Percentiles rank a stretch among this genome's conserved stretches.
Conservation (phyloP, 2,329 filamentous ascomycete genomes). For the Madurella fahalii region DNA sequence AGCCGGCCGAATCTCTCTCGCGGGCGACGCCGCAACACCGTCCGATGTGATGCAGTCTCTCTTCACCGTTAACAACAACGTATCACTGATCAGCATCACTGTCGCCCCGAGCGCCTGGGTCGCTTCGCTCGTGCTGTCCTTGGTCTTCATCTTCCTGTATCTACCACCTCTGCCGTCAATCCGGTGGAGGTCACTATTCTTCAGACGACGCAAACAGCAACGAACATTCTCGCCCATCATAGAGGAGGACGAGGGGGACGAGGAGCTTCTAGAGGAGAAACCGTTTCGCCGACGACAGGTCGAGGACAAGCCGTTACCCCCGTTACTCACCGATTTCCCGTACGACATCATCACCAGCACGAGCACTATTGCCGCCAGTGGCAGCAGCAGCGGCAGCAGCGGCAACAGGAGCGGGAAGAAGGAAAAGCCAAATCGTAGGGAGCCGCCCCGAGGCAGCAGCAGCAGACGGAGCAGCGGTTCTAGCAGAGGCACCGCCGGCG, state of each 20-base stretch:
- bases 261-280: slow-evolving; percentile 14
- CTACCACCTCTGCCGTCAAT: slow-evolving; percentile 32
- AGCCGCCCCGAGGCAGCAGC: slow-evolving; percentile 4
- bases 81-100: slow-evolving; percentile 56
- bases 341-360: slow-evolving; percentile 16
- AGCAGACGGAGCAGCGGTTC: slow-evolving; percentile 16
- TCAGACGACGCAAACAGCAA: slow-evolving; percentile 20
- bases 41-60: slow-evolving; percentile 50
- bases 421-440: slow-evolving; percentile 11
- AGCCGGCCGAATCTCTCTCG: slow-evolving; percentile 4
- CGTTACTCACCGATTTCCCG: slow-evolving; percentile 18
- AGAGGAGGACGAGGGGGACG: slow-evolving; percentile 17
- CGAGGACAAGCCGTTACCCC: slow-evolving; percentile 21
- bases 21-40: slow-evolving; percentile 26
- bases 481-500: slow-evolving; percentile 8
- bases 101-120: slow-evolving; percentile 57
- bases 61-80: slow-evolving; percentile 58
- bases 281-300: slow-evolving; percentile 12
- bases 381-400: slow-evolving; percentile 4
- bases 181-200: slow-evolving; percentile 20
- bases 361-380: not conserved
- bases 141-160: slow-evolving; percentile 51
- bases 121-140: slow-evolving; percentile 45
- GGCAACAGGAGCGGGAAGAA: slow-evolving; percentile 4
- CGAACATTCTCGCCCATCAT: slow-evolving; percentile 1